Percentiles rank a stretch among this genome's conserved stretches.
phyloP scores from a whole-genome alignment of 164 flowering plant species.

The Aristolochia californica region DNA sequence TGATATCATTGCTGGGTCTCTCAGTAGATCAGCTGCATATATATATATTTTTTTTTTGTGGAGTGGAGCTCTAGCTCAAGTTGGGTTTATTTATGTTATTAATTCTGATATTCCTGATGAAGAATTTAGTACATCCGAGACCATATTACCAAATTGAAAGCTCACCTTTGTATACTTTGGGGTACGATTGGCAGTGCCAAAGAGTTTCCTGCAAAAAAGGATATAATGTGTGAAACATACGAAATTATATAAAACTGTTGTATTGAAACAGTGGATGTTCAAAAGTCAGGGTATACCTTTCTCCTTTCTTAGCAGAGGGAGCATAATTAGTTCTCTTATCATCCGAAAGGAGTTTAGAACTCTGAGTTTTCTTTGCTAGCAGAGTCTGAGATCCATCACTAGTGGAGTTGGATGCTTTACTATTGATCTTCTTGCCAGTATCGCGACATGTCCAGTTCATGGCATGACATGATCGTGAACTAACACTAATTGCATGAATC shows the following conservation, averaged over 20 bases:
- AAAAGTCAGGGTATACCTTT: conserved; percentile 7
- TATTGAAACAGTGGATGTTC: too few relatives aligned
- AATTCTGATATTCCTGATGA: background rate
- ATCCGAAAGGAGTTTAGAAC: background rate
- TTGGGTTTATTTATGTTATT: background rate
- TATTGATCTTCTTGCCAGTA: conserved; percentile 24
- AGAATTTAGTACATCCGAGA: conserved; percentile 6
- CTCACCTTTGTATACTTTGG: background rate
- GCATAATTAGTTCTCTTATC: background rate
- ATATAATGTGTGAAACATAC: background rate
- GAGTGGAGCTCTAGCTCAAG: too few relatives aligned
- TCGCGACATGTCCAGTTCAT: conserved; percentile 9
- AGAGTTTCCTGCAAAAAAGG: background rate
- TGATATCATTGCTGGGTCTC: background rate
- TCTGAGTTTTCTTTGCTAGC: conserved; percentile 17
- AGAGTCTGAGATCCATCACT: conserved; percentile 15
- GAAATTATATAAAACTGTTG: background rate
- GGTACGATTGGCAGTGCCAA: background rate
- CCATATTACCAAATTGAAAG: background rate
- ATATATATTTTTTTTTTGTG: background rate
- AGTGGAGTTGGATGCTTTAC: conserved; percentile 2
- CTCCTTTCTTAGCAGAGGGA: conserved; percentile 1
- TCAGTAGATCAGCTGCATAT: background rate
- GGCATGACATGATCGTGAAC: conserved; percentile 38
- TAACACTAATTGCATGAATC: conserved; percentile 32